Conservation (phyloP, 495 filamentous ascomycete genomes). For the Lindgomyces ingoldianus region DNA sequence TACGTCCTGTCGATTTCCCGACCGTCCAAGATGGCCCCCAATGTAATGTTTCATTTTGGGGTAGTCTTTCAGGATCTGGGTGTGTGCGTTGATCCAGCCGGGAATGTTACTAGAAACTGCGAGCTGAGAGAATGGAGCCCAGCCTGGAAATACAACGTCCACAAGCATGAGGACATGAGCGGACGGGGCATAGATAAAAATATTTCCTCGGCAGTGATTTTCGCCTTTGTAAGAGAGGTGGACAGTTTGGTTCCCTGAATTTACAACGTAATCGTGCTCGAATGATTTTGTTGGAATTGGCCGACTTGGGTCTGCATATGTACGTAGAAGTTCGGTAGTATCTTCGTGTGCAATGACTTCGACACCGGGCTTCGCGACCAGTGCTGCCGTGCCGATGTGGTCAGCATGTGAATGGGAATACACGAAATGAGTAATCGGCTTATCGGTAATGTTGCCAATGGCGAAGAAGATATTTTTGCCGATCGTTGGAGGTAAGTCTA, state of each 20-base stretch:
- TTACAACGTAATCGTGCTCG: slow-evolving; percentile 33
- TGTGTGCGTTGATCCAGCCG: slow-evolving; percentile 46
- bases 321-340: slow-evolving; percentile 35
- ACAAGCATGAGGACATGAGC: slow-evolving; percentile 5
- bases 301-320: slow-evolving; percentile 35
- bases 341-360: slow-evolving; percentile 42
- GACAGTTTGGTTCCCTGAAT: slow-evolving; percentile 35
- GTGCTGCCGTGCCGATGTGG: slow-evolving; percentile 45
- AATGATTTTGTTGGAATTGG: slow-evolving; percentile 46
- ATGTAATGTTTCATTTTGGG: slow-evolving; percentile 48
- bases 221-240: slow-evolving; percentile 9
- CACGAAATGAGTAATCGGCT: slow-evolving; percentile 45
- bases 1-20: slow-evolving; percentile 44
- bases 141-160: slow-evolving; percentile 40
- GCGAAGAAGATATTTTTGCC: slow-evolving; percentile 44
- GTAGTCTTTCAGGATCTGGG: slow-evolving; percentile 33
- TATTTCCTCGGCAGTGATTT: neutral
- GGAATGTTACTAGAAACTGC: slow-evolving; percentile 44
- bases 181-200: neutral
- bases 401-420: slow-evolving; percentile 50
- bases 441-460: slow-evolving; percentile 44
- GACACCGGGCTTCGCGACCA: slow-evolving; percentile 37
- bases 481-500: slow-evolving; percentile 49
- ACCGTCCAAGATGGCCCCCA: slow-evolving; percentile 46
- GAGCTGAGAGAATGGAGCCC: slow-evolving; percentile 47